phyloP scores from a whole-genome alignment of 768 basidiomycete species.

The Agrocybe chaxingu region DNA sequence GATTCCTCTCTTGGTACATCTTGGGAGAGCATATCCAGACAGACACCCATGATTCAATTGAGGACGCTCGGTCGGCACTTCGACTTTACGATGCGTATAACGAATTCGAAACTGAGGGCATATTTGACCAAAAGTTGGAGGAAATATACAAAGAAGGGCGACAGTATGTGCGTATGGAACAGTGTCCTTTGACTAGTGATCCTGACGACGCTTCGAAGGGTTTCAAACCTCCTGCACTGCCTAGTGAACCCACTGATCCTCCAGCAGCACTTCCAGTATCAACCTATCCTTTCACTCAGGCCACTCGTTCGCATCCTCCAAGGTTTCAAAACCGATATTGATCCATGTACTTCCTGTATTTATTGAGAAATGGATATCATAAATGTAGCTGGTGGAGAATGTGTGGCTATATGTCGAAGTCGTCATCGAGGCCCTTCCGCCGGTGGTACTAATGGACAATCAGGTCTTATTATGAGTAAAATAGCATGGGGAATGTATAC shows the following conservation, averaged over 20 bases:
- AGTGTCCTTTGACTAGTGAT: neutral
- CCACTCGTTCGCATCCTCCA: neutral
- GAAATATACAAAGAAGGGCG: conserved; percentile 77
- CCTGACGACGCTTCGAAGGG: conserved; percentile 30
- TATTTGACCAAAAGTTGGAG: conserved; percentile 87
- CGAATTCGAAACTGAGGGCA: conserved; percentile 67
- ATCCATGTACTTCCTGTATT: neutral
- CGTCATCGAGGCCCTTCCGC: conserved; percentile 64
- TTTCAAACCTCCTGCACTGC: conserved; percentile 50
- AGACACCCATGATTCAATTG: conserved; percentile 97
- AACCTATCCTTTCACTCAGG: neutral
- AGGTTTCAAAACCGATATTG: neutral
- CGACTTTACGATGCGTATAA: conserved; percentile 81
- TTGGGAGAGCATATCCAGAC: conserved; percentile 89
- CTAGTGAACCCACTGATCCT: conserved; percentile 7
- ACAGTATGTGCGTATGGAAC: conserved; percentile 52
- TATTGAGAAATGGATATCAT: neutral
- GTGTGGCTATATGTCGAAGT: conserved; percentile 42
- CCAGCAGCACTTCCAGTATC: neutral
- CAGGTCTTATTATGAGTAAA: neutral
- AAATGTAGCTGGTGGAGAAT: neutral
- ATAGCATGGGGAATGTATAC: conserved; percentile 27
- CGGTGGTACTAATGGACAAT: conserved; percentile 50
- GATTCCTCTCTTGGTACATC: conserved; percentile 95
- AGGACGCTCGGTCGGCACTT: conserved; percentile 87